These are phyloP conservation scores for Aspergillus spinulosporus DNA, from an alignment of 2,329 filamentous ascomycete genomes.

Conservation along the genomic window DNA sequence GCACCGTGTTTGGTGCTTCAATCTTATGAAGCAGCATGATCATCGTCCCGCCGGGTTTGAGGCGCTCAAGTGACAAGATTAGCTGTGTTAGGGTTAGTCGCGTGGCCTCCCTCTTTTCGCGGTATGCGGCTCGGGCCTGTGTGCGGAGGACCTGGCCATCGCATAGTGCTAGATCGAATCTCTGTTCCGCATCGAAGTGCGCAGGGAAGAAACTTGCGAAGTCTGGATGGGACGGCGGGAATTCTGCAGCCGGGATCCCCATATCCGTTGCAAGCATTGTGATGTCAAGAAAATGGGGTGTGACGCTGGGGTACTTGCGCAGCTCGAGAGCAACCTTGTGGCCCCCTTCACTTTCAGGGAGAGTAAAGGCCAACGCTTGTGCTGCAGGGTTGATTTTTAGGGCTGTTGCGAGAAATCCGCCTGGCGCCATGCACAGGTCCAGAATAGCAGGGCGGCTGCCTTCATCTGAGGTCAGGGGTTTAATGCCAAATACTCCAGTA, in stretches of 20 bases:
- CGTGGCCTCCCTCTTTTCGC: conserved; percentile 37
- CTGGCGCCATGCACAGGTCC: conserved; percentile 59
- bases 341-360: conserved; percentile 6
- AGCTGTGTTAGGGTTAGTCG: conserved; percentile 44
- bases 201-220: conserved; percentile 25
- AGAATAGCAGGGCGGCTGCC: conserved; percentile 37
- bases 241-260: conserved; percentile 27
- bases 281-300: conserved; percentile 45
- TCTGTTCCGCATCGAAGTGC: conserved; percentile 26
- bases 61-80: conserved; percentile 48
- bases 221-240: conserved; percentile 26
- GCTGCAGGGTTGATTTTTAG: conserved; percentile 40
- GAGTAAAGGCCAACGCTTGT: conserved; percentile 20
- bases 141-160: conserved; percentile 51
- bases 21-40: conserved; percentile 54
- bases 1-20: conserved; percentile 43
- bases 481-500: conserved; percentile 15
- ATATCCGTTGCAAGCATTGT: conserved; percentile 55
- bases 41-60: conserved; percentile 52
- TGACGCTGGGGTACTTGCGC: conserved; percentile 5
- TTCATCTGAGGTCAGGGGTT: not conserved
- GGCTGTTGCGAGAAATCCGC: conserved; percentile 50
- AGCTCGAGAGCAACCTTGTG: conserved; percentile 7
- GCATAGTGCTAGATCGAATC: conserved; percentile 51
- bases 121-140: conserved; percentile 36